A percentile compares a stretch with the other conserved stretches of the same genome.
Evolutionary conservation across 139 green algal species (phyloP).

Genomic region (Limnomonas spitsbergensis): DNA sequence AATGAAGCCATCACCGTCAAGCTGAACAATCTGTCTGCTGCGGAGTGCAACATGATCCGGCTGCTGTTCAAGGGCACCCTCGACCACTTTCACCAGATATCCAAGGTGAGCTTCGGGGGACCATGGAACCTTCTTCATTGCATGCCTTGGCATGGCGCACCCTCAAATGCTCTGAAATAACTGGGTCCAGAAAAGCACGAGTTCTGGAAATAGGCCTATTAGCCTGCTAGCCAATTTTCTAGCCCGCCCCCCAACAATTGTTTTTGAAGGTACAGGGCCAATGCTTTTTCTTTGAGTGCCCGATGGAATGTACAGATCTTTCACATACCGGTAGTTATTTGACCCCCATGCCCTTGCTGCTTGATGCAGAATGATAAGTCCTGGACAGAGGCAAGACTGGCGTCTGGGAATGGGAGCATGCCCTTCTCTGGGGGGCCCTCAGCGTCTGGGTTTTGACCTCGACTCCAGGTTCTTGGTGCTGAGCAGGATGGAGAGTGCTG

Average conservation of each 20-base stretch:
- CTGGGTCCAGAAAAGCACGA: too few relatives aligned
- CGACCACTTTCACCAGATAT: constrained; percentile 53
- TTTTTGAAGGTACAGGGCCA: not conserved
- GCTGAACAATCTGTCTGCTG: constrained; percentile 78
- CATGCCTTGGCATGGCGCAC: not conserved
- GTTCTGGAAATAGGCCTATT: too few relatives aligned
- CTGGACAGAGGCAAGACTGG: not conserved
- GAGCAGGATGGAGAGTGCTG: too few relatives aligned
- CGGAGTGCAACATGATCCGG: constrained; percentile 81
- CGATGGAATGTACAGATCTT: too few relatives aligned
- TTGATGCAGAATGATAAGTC: constrained; percentile 3
- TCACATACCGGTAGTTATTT: not conserved
- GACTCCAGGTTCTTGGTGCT: too few relatives aligned
- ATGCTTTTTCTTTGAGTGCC: not conserved
- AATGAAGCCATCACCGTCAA: constrained; percentile 70
- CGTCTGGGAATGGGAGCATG: constrained; percentile 5
- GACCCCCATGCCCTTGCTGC: not conserved
- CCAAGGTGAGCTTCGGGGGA: constrained; percentile 33
- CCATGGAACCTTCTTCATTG: not conserved
- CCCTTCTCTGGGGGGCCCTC: not conserved
- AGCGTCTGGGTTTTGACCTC: constrained; percentile 7
- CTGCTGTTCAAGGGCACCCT: constrained; percentile 64
- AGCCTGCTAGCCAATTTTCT: too few relatives aligned
- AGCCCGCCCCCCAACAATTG: not conserved
- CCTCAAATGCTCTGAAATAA: too few relatives aligned